These are phyloP conservation scores for Gnomoniopsis sp. DNA, from an alignment of 2,329 filamentous ascomycete genomes.

Conservation along the genomic window DNA sequence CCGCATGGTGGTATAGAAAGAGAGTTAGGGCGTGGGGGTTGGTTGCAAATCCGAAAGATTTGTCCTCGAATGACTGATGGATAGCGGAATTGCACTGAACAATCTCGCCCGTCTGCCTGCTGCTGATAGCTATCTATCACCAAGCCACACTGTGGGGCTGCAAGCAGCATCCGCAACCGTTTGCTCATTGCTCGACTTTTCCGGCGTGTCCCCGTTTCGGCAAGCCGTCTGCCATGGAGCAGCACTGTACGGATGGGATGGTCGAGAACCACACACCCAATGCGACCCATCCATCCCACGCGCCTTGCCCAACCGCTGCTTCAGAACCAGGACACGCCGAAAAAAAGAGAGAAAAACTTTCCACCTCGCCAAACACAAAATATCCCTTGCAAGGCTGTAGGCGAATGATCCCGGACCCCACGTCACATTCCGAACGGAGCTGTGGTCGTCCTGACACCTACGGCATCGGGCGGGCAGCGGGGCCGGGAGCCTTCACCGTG, in stretches of 20 bases:
- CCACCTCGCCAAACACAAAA: background rate
- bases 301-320: background rate
- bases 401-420: background rate
- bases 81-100: background rate
- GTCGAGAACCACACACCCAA: too few species aligned
- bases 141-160: background rate
- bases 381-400: background rate
- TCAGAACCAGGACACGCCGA: constrained; percentile 2
- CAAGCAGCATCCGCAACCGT: background rate
- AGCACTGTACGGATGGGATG: background rate
- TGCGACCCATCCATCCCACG: background rate
- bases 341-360: background rate
- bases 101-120: too few species aligned
- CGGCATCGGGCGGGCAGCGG: background rate
- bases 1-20: background rate
- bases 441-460: background rate
- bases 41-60: constrained; percentile 5
- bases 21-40: constrained; percentile 2
- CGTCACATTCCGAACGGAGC: constrained; percentile 8
- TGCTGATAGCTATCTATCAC: background rate
- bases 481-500: background rate
- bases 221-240: background rate
- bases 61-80: background rate
- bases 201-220: background rate
- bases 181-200: background rate